A percentile compares a stretch with the other conserved stretches of the same genome.
These are phyloP conservation scores for Blastobotrys elegans DNA, from an alignment of 1,139 yeast species.

Conservation along the genomic window DNA sequence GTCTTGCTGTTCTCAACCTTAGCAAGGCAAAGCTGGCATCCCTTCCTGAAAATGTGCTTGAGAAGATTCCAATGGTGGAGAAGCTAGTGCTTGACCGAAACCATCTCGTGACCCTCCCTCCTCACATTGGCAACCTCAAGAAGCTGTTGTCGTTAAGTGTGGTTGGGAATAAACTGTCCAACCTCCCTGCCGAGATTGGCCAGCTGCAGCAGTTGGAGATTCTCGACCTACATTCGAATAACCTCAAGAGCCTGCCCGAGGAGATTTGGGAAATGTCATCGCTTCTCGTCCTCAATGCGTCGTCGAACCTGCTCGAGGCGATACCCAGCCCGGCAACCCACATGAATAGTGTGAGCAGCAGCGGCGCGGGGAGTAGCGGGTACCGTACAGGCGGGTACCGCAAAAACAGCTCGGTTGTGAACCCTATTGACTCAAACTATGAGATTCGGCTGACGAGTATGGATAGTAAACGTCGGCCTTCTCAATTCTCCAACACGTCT, in stretches of 20 bases:
- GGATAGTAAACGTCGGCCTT: slow-evolving; percentile 19
- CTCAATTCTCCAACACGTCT: slow-evolving; percentile 21
- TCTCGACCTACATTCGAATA: slow-evolving; percentile 83
- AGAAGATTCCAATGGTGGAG: slow-evolving; percentile 62
- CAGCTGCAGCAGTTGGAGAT: slow-evolving; percentile 54
- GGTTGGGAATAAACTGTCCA: slow-evolving; percentile 68
- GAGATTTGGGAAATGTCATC: slow-evolving; percentile 62
- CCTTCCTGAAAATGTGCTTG: slow-evolving; percentile 60
- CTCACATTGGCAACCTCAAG: slow-evolving; percentile 55
- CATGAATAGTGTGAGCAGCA: slow-evolving; percentile 19
- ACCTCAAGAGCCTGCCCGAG: slow-evolving; percentile 64
- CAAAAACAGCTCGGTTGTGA: neutral
- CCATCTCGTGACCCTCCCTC: slow-evolving; percentile 73
- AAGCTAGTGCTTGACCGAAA: slow-evolving; percentile 75
- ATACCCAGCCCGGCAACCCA: slow-evolving; percentile 48
- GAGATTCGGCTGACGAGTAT: slow-evolving; percentile 17
- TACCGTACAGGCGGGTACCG: neutral
- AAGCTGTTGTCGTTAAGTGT: slow-evolving; percentile 63
- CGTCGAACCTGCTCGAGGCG: slow-evolving; percentile 68
- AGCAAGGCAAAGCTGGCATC: slow-evolving; percentile 79
- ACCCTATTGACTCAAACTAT: slow-evolving; percentile 18
- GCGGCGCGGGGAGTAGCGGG: slow-evolving; percentile 1
- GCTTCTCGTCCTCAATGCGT: slow-evolving; percentile 60
- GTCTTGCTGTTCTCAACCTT: slow-evolving; percentile 67
- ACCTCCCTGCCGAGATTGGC: slow-evolving; percentile 67